These are phyloP conservation scores for Vitis hybrid DNA, from an alignment of 177 flowering plant species.

Conservation along the genomic window DNA sequence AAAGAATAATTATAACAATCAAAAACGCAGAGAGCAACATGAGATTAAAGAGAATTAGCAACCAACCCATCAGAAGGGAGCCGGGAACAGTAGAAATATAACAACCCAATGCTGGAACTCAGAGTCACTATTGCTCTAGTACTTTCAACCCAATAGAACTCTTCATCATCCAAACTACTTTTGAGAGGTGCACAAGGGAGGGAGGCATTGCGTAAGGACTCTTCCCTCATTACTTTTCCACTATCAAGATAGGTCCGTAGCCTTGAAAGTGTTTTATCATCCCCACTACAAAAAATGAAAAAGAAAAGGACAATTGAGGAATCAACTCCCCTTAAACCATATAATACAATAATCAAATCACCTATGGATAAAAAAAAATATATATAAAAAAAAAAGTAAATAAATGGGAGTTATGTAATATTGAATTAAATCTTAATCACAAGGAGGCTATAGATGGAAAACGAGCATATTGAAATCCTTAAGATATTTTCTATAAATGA, in stretches of 20 bases:
- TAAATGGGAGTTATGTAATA: too few relatives aligned
- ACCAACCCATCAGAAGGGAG: slow-evolving; percentile 89
- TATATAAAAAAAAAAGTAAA: too few relatives aligned
- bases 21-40: background rate
- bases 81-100: slow-evolving; percentile 76
- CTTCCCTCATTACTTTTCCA: slow-evolving; percentile 74
- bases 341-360: background rate
- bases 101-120: slow-evolving; percentile 54
- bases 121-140: slow-evolving; percentile 75
- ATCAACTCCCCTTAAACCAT: background rate
- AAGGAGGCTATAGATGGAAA: background rate
- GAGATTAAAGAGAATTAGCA: background rate
- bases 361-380: background rate
- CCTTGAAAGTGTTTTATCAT: slow-evolving; percentile 36
- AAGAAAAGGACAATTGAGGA: background rate
- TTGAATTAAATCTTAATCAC: too few relatives aligned
- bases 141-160: slow-evolving; percentile 52
- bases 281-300: slow-evolving; percentile 47
- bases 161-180: slow-evolving; percentile 38
- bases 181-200: slow-evolving; percentile 56
- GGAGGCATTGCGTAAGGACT: slow-evolving; percentile 54
- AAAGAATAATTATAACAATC: background rate
- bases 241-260: slow-evolving; percentile 53
- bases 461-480: background rate
- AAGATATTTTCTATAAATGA: background rate